phyloP scores from a whole-genome alignment of 2,329 filamentous ascomycete genomes.

The Pseudogymnoascus sp. region DNA sequence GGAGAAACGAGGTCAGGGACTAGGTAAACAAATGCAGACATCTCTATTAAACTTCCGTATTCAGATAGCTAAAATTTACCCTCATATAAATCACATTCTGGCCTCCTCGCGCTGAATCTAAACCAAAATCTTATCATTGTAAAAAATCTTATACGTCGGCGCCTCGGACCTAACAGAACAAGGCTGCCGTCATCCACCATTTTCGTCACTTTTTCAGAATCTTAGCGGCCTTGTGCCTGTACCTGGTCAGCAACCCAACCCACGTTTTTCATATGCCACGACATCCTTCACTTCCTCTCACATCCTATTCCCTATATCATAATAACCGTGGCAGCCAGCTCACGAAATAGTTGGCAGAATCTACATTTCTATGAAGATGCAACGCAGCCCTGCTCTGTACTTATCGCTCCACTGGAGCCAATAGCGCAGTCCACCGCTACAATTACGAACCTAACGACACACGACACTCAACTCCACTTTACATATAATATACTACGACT shows the following conservation, averaged over 20 bases:
- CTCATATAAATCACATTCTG: not conserved
- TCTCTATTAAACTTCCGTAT: not conserved
- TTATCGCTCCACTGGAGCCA: slow-evolving; percentile 49
- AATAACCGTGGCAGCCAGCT: slow-evolving; percentile 1
- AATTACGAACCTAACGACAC: slow-evolving; percentile 38
- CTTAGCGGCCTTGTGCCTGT: slow-evolving; percentile 10
- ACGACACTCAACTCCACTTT: slow-evolving; percentile 46
- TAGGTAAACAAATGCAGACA: not conserved
- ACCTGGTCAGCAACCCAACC: slow-evolving; percentile 15
- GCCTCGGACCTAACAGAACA: not conserved
- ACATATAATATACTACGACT: slow-evolving; percentile 43
- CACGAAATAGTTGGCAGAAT: not conserved
- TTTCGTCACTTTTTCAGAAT: not conserved
- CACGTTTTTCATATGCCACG: slow-evolving; percentile 7
- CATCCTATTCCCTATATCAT: not conserved
- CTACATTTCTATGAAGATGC: slow-evolving; percentile 40
- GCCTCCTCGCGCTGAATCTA: not conserved
- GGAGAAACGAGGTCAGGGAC: not conserved
- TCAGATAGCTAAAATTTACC: not conserved
- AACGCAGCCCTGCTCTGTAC: slow-evolving; percentile 51
- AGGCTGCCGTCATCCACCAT: slow-evolving; percentile 7
- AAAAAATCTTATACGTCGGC: not conserved
- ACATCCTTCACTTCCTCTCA: not conserved
- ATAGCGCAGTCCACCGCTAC: slow-evolving; percentile 34
- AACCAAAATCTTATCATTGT: too few relatives aligned